Percentiles rank a stretch among this genome's conserved stretches.
These are phyloP conservation scores for Hortaea werneckii DNA, from an alignment of 2,329 filamentous ascomycete genomes.

Conservation along the genomic window DNA sequence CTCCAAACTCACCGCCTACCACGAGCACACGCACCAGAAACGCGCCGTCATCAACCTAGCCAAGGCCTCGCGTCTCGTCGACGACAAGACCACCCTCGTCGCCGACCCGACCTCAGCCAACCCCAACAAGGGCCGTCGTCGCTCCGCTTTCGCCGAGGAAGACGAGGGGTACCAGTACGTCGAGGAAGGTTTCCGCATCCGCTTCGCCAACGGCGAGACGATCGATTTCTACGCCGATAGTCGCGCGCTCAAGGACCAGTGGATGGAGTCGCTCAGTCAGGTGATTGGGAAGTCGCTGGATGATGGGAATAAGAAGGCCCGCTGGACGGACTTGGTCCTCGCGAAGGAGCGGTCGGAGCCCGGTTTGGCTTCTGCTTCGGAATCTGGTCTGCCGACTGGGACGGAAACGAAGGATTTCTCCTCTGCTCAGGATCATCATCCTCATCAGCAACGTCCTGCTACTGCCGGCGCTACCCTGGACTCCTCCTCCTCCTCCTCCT, in stretches of 20 bases:
- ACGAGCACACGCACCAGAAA: slow-evolving; percentile 89
- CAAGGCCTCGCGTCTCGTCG: slow-evolving; percentile 86
- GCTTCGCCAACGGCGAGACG: slow-evolving; percentile 94
- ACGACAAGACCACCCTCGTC: slow-evolving; percentile 74
- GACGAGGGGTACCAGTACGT: slow-evolving; percentile 99
- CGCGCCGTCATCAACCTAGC: slow-evolving; percentile 93
- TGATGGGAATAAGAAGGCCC: slow-evolving; percentile 37
- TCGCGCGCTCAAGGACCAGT: slow-evolving; percentile 75
- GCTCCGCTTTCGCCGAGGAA: slow-evolving; percentile 93
- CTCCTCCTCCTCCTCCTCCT: neutral
- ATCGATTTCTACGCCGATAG: slow-evolving; percentile 98
- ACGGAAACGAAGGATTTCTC: slow-evolving; percentile 6
- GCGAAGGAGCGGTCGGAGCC: slow-evolving; percentile 28
- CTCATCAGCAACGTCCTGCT: no score
- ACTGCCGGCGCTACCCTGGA: neutral
- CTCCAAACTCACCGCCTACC: slow-evolving; percentile 85
- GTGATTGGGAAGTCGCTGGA: slow-evolving; percentile 47
- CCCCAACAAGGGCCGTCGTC: slow-evolving; percentile 53
- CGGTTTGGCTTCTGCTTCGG: neutral
- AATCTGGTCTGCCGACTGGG: slow-evolving; percentile 1
- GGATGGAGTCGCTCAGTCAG: slow-evolving; percentile 83
- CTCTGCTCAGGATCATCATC: no score
- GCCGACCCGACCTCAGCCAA: slow-evolving; percentile 68
- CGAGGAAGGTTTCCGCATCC: slow-evolving; percentile 96
- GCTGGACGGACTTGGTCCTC: slow-evolving; percentile 52